These are phyloP conservation scores for Candida namnaoensis DNA, from an alignment of 805 yeast species.

Conservation along the genomic window DNA sequence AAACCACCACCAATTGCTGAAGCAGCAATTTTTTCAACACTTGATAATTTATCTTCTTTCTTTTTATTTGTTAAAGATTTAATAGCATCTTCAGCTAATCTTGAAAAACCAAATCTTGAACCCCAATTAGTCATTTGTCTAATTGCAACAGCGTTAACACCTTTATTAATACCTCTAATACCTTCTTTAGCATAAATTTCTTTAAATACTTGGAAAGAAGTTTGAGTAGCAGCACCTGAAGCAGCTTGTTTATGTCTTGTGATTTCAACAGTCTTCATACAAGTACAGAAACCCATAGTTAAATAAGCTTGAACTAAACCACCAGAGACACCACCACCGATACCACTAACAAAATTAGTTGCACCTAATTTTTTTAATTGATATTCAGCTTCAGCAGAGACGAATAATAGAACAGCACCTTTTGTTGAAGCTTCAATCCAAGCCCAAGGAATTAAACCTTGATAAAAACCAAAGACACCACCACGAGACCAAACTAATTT, in stretches of 20 bases:
- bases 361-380: constrained; percentile 56
- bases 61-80: constrained; percentile 54
- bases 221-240: constrained; percentile 60
- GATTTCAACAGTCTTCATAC: constrained; percentile 98
- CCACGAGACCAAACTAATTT: constrained; percentile 87
- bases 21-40: constrained; percentile 75
- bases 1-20: constrained; percentile 95
- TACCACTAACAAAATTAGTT: constrained; percentile 74
- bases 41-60: constrained; percentile 52
- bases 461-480: constrained; percentile 87
- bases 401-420: constrained; percentile 92
- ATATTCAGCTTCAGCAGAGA: constrained; percentile 88
- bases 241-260: constrained; percentile 77
- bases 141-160: constrained; percentile 98
- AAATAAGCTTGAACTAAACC: constrained; percentile 95
- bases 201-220: constrained; percentile 79
- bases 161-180: constrained; percentile 89
- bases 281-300: constrained; percentile 97
- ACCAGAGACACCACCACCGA: constrained; percentile 92
- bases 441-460: constrained; percentile 98
- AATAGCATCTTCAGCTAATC: constrained; percentile 85
- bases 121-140: constrained; percentile 99
- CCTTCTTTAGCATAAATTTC: constrained; percentile 85
- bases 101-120: constrained; percentile 86
- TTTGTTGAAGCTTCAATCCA: constrained; percentile 99